These are phyloP conservation scores for Nadsonia commutata DNA, from an alignment of 1,139 yeast genomes.

Conservation along the genomic window DNA sequence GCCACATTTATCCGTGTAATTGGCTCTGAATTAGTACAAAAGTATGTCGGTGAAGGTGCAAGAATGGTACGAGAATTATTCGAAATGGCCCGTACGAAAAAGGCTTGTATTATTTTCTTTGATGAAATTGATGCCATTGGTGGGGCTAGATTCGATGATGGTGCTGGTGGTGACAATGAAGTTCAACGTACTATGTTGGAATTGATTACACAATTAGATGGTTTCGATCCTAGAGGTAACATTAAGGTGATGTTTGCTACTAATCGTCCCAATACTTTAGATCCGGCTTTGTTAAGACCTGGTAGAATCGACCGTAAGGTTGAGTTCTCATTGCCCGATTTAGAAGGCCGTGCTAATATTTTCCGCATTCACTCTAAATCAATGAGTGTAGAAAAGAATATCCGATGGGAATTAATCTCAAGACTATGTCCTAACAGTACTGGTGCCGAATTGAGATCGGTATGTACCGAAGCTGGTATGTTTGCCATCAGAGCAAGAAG, in stretches of 20 bases:
- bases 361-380: conserved; percentile 92
- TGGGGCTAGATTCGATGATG: conserved; percentile 97
- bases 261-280: conserved; percentile 92
- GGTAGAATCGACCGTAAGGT: conserved; percentile 98
- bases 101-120: conserved; percentile 90
- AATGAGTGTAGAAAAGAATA: conserved; percentile 93
- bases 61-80: conserved; percentile 96
- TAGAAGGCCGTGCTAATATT: conserved; percentile 94
- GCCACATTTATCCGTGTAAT: conserved; percentile 96
- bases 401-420: conserved; percentile 95
- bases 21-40: conserved; percentile 95
- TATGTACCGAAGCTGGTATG: conserved; percentile 98
- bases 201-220: conserved; percentile 90
- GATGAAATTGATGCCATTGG: conserved; percentile 98
- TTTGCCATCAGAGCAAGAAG: conserved; percentile 96
- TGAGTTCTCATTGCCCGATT: conserved; percentile 88
- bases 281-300: conserved; percentile 93
- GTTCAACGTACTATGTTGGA: conserved; percentile 99
- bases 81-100: conserved; percentile 96
- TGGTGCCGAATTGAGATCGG: conserved; percentile 94
- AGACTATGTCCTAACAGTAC: conserved; percentile 95
- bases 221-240: conserved; percentile 96
- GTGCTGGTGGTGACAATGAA: conserved; percentile 98
- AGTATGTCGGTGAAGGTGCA: conserved; percentile 98
- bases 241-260: conserved; percentile 99